Base-by-base conservation (phyloP, 1,284 basidiomycete genomes). In the Heimioporus punctisporus region DNA sequence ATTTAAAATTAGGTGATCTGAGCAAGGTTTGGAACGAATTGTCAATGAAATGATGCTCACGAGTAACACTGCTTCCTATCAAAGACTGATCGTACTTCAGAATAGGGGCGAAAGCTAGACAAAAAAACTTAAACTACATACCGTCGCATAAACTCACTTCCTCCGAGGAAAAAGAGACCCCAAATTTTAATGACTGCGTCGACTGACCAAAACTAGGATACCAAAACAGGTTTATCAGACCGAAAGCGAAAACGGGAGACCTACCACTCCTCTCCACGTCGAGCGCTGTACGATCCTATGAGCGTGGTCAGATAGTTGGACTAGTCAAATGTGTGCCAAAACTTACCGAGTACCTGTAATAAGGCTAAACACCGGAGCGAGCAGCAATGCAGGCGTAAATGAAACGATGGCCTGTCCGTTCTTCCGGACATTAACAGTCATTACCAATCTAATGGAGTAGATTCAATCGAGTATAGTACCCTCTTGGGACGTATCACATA, bases 391-490 rank as follows among this genome's bases (percentile, higher is more conserved):
- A 8, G 91, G 70, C 0, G 88, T 86, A 67, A 90, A 92, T 2
- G 89, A 73, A 0, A 85, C 84, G 26, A 89, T 78, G 0, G 88
- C 87, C 56, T 78, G 74, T 0, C 90, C 90, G 76, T 61, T 92
- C 78, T 54, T 91, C 86, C 0, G 86, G 66, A n/a, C 64, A 66
- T 80, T 85, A 93, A 44, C 88, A 76, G 68, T 93, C 92, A 3
- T 83, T 80, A 1, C 85, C 85, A 34, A 84, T 72, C 84, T 85
- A 17, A 19, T 37, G 14, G 34, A 15, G 34, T 37, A 37, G 19
- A 19, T 12, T 17, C 5, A 14, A 17, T 37, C 34, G 10, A 17
- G 19, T 19, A 17, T 37, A n/a, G n/a, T n/a, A n/a, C n/a, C n/a
- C 34, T 15, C 34, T 37, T 19, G 10, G 19, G 10, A 19, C 5